phyloP scores from a whole-genome alignment of 73 alveolate genomes.

The Durusdinium trenchii region DNA sequence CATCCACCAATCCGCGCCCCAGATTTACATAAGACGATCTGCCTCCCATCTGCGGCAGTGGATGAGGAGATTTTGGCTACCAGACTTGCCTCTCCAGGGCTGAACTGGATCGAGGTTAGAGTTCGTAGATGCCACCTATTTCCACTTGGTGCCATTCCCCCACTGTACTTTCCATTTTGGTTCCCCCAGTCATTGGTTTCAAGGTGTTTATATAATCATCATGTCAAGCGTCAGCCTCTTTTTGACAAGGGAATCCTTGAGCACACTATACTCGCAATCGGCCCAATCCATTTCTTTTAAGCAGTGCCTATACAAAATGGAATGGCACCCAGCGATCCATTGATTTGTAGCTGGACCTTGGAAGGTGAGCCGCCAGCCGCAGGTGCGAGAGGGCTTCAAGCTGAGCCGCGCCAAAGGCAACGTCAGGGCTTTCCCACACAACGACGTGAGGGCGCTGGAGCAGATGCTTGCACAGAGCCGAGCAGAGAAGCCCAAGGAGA shows the following conservation, averaged over 20 bases:
- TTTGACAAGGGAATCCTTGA: background rate
- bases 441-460: slow-evolving; percentile 58
- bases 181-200: too few relatives aligned
- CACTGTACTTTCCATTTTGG: too few relatives aligned
- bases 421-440: slow-evolving; percentile 54
- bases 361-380: background rate
- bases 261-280: background rate
- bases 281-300: too few relatives aligned
- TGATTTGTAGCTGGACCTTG: background rate
- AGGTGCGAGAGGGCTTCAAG: slow-evolving; percentile 73
- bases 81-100: too few relatives aligned
- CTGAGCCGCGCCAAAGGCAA: slow-evolving; percentile 66
- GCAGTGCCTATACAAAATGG: too few relatives aligned
- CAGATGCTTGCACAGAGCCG: slow-evolving; percentile 3
- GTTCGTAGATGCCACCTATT: too few relatives aligned
- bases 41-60: too few relatives aligned
- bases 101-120: too few relatives aligned
- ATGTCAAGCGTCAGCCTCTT: background rate
- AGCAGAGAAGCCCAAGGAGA: background rate
- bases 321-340: background rate
- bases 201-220: background rate
- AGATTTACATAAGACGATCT: too few relatives aligned
- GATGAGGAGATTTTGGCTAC: too few relatives aligned
- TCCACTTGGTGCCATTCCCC: too few relatives aligned
- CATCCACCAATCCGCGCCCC: slow-evolving; percentile 64